These are phyloP conservation scores for Lactarius tabidus DNA, from an alignment of 768 basidiomycete species.

Conservation along the genomic window DNA sequence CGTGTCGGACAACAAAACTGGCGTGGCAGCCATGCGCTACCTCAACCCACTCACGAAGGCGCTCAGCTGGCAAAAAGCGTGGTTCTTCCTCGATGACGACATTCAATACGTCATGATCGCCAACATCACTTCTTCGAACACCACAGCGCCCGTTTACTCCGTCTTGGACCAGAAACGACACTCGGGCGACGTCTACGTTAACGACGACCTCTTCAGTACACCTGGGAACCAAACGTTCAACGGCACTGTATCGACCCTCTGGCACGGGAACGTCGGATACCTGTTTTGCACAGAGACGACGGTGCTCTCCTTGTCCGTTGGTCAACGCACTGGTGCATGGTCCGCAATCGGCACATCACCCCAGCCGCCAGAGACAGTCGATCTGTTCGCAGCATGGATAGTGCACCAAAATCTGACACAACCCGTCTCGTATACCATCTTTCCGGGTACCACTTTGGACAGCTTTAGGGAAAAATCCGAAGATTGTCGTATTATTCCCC, in stretches of 20 bases:
- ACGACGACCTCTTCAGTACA: slow-evolving; percentile 31
- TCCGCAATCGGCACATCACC: slow-evolving; percentile 48
- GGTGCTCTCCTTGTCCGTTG: slow-evolving; percentile 41
- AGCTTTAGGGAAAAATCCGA: slow-evolving; percentile 41
- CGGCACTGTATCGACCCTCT: slow-evolving; percentile 40
- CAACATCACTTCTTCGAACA: slow-evolving; percentile 42
- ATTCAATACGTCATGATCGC: slow-evolving; percentile 61
- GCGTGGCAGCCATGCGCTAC: slow-evolving; percentile 61
- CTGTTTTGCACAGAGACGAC: slow-evolving; percentile 35
- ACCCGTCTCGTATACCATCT: slow-evolving; percentile 48
- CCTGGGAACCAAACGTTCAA: slow-evolving; percentile 27
- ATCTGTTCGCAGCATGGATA: slow-evolving; percentile 64
- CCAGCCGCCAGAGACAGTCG: slow-evolving; percentile 48
- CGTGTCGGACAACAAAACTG: slow-evolving; percentile 51
- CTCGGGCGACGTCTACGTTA: slow-evolving; percentile 41
- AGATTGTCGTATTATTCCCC: slow-evolving; percentile 5
- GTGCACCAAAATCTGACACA: slow-evolving; percentile 34
- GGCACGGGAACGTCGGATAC: slow-evolving; percentile 69
- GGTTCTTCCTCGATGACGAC: slow-evolving; percentile 68
- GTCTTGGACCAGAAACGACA: slow-evolving; percentile 64
- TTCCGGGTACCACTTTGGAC: slow-evolving; percentile 44
- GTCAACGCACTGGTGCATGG: slow-evolving; percentile 57
- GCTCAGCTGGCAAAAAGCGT: slow-evolving; percentile 62
- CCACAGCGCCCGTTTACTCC: slow-evolving; percentile 49
- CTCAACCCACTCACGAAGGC: slow-evolving; percentile 55